A percentile compares a stretch with the other conserved stretches of the same genome.
These are phyloP conservation scores for Cryptococcus maquisensis DNA, from an alignment of 1,284 basidiomycete genomes.

Conservation along the genomic window DNA sequence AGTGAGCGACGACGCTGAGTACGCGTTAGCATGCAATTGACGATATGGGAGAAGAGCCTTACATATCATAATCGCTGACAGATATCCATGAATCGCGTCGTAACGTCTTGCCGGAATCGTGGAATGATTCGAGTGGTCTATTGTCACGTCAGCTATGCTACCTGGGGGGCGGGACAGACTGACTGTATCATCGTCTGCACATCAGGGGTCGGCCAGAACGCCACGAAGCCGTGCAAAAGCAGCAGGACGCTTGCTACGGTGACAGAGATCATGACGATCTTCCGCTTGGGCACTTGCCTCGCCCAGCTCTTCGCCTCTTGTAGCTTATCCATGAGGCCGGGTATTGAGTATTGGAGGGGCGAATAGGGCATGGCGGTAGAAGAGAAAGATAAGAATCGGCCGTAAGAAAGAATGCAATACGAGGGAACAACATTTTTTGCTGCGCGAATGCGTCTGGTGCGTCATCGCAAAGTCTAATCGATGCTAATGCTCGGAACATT, in stretches of 20 bases:
- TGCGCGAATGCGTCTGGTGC: no score
- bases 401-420: no score
- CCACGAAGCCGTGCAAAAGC: neutral
- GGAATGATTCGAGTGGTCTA: neutral
- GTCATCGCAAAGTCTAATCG: no score
- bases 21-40: neutral
- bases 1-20: slow-evolving; percentile 32
- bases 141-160: neutral
- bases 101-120: neutral
- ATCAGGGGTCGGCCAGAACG: neutral
- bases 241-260: neutral
- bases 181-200: neutral
- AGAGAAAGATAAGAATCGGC: no score
- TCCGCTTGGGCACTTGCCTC: no score
- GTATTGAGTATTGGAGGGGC: no score
- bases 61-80: neutral
- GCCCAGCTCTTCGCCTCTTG: no score
- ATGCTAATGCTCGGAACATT: no score
- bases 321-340: no score
- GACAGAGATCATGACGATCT: no score
- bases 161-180: neutral
- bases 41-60: neutral
- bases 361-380: no score
- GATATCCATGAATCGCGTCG: neutral
- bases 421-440: no score